Base-by-base conservation (phyloP, 768 basidiomycete genomes). In the Mycena floridula region DNA sequence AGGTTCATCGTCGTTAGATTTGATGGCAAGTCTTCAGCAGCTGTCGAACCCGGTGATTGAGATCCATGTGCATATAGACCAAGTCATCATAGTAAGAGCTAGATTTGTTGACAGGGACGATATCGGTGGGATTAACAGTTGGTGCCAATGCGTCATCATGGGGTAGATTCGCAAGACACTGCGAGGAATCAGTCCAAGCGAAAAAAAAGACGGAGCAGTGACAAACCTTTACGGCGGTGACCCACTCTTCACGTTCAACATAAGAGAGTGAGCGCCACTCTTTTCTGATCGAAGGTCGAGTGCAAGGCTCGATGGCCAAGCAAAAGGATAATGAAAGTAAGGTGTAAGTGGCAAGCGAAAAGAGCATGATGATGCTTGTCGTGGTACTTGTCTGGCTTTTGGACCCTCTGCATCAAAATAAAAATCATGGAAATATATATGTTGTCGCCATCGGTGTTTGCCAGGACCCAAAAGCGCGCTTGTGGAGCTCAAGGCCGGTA, bases 71-170 rank as follows among this genome's bases (percentile, higher is more conserved):
- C 6, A 53, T 42, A 22, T 56, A 54, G 20, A 52, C 48, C 25
- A 54, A 21, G 42, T 54, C 56, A 46, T 58, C 56, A 35, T 49
- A 54, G 13, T 43, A 42, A 8, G 56, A 58, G 13, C 52, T 45
- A 5, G 52, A 54, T 13, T 47, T 38, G 20, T 56, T 58, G 40
- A 48, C 43, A 21, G 50, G 43, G 5, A 45, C 48, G 16, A 56
- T 56, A 32, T 50, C 44, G 7, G 35, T 28, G 5, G 49, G 49
- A 26, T 42, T 45, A 27, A 52, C 47, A 12, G 12, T 50, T 1
- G 49, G 47, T 0, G 16, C 8, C 22, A 54, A 45, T 7, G n/a
- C 22, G 3, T 15, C 7, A 22, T 47, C 37, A 26, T 50, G 42
- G 4, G 51, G 57, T 8, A 48, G 32, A 5, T 46, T 49, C 9